A percentile compares a stretch with the other conserved stretches of the same genome.
These are phyloP conservation scores for Monilinia laxa DNA, from an alignment of 2,329 filamentous ascomycete species.

Conservation along the genomic window DNA sequence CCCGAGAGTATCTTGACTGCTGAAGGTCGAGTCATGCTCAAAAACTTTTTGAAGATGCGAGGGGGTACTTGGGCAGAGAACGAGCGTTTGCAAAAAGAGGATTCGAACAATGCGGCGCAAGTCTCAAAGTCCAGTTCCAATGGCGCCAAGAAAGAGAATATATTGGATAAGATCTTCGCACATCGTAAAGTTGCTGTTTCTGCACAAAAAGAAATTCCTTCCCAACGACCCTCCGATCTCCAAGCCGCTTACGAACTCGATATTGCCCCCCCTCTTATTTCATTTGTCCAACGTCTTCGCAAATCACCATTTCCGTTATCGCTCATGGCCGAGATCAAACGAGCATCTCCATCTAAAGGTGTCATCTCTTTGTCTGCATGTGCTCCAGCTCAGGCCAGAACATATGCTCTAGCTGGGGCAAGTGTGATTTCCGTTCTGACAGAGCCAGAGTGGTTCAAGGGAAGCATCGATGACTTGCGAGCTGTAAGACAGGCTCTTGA, in stretches of 20 bases:
- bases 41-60: constrained; percentile 85
- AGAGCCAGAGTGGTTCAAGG: constrained; percentile 99
- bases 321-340: constrained; percentile 95
- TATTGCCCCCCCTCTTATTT: constrained; percentile 78
- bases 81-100: constrained; percentile 53
- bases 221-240: constrained; percentile 77
- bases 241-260: constrained; percentile 84
- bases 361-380: constrained; percentile 85
- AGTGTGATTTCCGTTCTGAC: constrained; percentile 98
- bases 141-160: constrained; percentile 69
- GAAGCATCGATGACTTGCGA: constrained; percentile 88
- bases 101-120: constrained; percentile 36
- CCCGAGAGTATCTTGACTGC: constrained; percentile 95
- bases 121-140: constrained; percentile 31
- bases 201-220: constrained; percentile 80
- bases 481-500: constrained; percentile 85
- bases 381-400: constrained; percentile 84
- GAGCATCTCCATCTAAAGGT: constrained; percentile 93
- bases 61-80: constrained; percentile 92
- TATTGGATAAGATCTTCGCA: constrained; percentile 86
- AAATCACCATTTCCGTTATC: constrained; percentile 86
- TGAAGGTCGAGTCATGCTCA: constrained; percentile 83
- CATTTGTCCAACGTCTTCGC: constrained; percentile 74
- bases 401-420: constrained; percentile 89
- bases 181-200: constrained; percentile 74